Evolutionary conservation across 768 basidiomycete species (phyloP).

Genomic region (Punctularia strigosozonata): DNA sequence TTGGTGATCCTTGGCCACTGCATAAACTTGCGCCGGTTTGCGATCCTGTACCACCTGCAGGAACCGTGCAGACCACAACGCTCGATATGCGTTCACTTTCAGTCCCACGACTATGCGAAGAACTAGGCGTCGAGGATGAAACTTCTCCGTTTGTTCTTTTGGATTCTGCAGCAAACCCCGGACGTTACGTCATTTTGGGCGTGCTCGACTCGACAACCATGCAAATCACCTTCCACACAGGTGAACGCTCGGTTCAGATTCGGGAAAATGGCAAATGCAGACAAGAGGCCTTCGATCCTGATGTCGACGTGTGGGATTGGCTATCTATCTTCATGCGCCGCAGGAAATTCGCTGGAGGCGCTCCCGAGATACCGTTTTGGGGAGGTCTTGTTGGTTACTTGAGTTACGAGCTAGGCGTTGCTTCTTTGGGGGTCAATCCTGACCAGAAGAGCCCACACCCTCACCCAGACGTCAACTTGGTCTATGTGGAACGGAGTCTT

Average conservation of each 20-base stretch:
- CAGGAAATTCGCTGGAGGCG: constrained; percentile 34
- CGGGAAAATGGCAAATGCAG: constrained; percentile 22
- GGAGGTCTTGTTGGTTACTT: constrained; percentile 71
- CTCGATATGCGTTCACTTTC: constrained; percentile 32
- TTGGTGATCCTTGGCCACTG: constrained; percentile 54
- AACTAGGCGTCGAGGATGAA: constrained; percentile 48
- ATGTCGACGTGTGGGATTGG: constrained; percentile 65
- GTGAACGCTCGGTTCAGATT: constrained; percentile 36
- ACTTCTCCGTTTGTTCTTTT: constrained; percentile 54
- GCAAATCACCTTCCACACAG: constrained; percentile 45
- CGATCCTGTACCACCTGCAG: constrained; percentile 10
- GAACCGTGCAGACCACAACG: constrained; percentile 24
- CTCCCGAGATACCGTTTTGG: constrained; percentile 61
- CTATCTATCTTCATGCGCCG: constrained; percentile 54
- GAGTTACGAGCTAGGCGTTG: constrained; percentile 70
- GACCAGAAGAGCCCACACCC: constrained; percentile 15
- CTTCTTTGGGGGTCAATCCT: constrained; percentile 36
- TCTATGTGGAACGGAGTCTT: constrained; percentile 71
- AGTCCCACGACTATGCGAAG: constrained; percentile 42
- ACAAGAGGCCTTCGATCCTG: constrained; percentile 28
- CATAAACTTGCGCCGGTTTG: constrained; percentile 6
- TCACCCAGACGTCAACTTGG: constrained; percentile 64
- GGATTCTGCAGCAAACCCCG: constrained; percentile 69
- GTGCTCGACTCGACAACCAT: constrained; percentile 40
- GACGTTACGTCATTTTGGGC: constrained; percentile 63